Percentiles rank a stretch among this genome's conserved stretches.
These are phyloP conservation scores for Hypoxylon sp. DNA, from an alignment of 2,329 filamentous ascomycete species.

Conservation along the genomic window DNA sequence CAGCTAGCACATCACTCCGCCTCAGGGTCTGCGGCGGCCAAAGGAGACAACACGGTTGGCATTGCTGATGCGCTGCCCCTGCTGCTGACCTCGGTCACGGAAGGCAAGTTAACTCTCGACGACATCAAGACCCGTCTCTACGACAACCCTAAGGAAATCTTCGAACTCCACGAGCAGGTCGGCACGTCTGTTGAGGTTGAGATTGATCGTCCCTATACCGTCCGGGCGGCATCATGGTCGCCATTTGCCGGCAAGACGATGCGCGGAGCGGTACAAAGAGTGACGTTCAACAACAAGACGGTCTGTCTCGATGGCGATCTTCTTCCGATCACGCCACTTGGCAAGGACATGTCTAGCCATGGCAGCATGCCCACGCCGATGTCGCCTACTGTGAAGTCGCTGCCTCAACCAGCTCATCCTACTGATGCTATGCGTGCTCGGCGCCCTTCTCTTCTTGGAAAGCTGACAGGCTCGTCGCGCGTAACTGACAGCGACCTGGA, in stretches of 20 bases:
- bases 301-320: slow-evolving; percentile 77
- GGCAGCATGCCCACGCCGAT: slow-evolving; percentile 55
- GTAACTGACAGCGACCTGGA: slow-evolving; percentile 48
- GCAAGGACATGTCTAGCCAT: slow-evolving; percentile 80
- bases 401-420: slow-evolving; percentile 49
- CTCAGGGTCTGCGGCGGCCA: slow-evolving; percentile 52
- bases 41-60: slow-evolving; percentile 67
- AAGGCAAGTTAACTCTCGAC: slow-evolving; percentile 76
- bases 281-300: slow-evolving; percentile 77
- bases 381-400: slow-evolving; percentile 67
- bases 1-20: slow-evolving; percentile 66
- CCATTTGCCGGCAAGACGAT: slow-evolving; percentile 75
- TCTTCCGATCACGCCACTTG: slow-evolving; percentile 62
- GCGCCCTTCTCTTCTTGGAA: slow-evolving; percentile 47
- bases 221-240: slow-evolving; percentile 67
- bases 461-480: slow-evolving; percentile 39
- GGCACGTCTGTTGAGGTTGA: slow-evolving; percentile 78
- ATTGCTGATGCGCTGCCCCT: slow-evolving; percentile 78
- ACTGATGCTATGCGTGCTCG: slow-evolving; percentile 48
- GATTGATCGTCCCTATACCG: slow-evolving; percentile 73
- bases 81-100: slow-evolving; percentile 76
- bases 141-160: slow-evolving; percentile 81
- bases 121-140: slow-evolving; percentile 76
- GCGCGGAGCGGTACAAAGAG: slow-evolving; percentile 75
- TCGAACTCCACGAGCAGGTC: slow-evolving; percentile 82